phyloP scores from a whole-genome alignment of 257 asterid genomes.

The Lithospermum erythrorhizon region DNA sequence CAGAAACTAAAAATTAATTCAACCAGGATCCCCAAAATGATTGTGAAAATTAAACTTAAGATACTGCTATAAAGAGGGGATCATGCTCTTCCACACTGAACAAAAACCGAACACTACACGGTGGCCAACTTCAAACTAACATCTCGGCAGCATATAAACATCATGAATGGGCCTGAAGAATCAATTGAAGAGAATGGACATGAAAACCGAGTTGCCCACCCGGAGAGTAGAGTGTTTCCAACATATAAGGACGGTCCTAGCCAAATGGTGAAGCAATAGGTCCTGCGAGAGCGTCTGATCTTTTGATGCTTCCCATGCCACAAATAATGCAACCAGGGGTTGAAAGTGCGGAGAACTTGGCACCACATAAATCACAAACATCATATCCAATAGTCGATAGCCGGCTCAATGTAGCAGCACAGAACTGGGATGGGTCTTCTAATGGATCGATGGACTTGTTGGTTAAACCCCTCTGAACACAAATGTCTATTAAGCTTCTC shows the following conservation, averaged over 20 bases:
- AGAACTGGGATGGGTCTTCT: constrained; percentile 97
- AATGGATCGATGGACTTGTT: constrained; percentile 91
- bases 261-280: constrained; percentile 95
- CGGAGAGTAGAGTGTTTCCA: too few relatives aligned
- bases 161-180: too few relatives aligned
- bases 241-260: constrained; percentile 16
- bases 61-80: too few relatives aligned
- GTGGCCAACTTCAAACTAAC: neutral
- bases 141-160: neutral
- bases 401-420: constrained; percentile 94
- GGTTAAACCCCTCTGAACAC: constrained; percentile 76
- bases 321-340: constrained; percentile 94
- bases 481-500: constrained; percentile 88
- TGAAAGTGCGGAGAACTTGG: constrained; percentile 89
- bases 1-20: neutral
- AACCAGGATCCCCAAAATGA: neutral
- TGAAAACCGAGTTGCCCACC: neutral
- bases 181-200: neutral
- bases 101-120: neutral
- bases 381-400: constrained; percentile 92
- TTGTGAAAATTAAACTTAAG: too few relatives aligned
- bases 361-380: constrained; percentile 95
- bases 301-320: constrained; percentile 98
- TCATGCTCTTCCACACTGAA: too few relatives aligned
- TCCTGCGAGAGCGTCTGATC: constrained; percentile 86